A percentile compares a stretch with the other conserved stretches of the same genome.
These are phyloP conservation scores for Tricharina praecox DNA, from an alignment of 495 filamentous ascomycete genomes.

Conservation along the genomic window DNA sequence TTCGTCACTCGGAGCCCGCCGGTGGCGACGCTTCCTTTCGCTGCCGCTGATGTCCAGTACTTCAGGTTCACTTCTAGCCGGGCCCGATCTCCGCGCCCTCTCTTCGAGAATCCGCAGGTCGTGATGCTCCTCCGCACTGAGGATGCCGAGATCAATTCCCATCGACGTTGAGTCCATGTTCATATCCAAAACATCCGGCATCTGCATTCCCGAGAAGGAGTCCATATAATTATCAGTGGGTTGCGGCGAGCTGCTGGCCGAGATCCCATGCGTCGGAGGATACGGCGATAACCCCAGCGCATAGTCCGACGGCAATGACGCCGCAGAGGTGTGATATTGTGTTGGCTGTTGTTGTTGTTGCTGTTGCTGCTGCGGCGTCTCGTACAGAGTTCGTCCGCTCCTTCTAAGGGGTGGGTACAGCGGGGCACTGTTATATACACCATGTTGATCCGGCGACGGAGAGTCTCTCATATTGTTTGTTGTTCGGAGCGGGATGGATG, in stretches of 20 bases:
- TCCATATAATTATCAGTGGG: conserved; percentile 2
- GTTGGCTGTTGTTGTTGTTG: background rate
- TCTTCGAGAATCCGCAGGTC: conserved; percentile 21
- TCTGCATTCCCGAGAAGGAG: background rate
- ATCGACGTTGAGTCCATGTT: conserved; percentile 18
- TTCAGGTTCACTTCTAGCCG: background rate
- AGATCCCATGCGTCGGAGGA: background rate
- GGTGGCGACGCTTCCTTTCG: background rate
- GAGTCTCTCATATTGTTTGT: conserved; percentile 5
- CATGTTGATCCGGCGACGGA: background rate
- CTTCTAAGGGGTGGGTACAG: background rate
- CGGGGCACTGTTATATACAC: background rate
- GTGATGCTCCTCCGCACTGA: conserved; percentile 22
- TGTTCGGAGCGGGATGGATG: too few relatives aligned
- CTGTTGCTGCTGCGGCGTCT: background rate
- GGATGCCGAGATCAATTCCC: conserved; percentile 25
- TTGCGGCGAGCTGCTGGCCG: background rate
- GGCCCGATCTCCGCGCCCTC: conserved; percentile 3
- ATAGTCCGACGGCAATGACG: background rate
- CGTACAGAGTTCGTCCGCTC: background rate
- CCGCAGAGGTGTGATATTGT: background rate
- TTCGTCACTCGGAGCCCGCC: background rate
- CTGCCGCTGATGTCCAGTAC: background rate
- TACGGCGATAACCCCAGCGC: background rate
- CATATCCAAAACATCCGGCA: conserved; percentile 22